phyloP scores from a whole-genome alignment of 352 stramenopile species.

The Globisporangium apiculatum region DNA sequence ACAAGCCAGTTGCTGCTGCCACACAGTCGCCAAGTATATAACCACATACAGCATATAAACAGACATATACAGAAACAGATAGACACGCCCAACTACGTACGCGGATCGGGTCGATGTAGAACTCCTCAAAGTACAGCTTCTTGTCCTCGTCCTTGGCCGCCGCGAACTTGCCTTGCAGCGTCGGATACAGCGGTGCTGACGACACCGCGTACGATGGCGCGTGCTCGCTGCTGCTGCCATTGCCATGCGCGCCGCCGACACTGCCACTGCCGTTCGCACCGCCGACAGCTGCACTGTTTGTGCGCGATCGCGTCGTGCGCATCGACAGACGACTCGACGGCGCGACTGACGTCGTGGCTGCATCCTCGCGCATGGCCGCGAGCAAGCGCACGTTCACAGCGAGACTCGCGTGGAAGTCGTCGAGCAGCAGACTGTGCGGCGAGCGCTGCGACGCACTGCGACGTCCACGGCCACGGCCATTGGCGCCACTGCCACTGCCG shows the following conservation, averaged over 20 bases:
- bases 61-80: too few relatives aligned
- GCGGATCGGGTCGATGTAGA: slow-evolving; percentile 77
- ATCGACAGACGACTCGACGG: slow-evolving; percentile 22
- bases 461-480: neutral
- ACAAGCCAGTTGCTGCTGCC: too few relatives aligned
- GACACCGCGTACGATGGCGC: slow-evolving; percentile 3
- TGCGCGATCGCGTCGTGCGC: slow-evolving; percentile 22
- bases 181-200: slow-evolving; percentile 15
- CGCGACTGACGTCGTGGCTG: slow-evolving; percentile 31
- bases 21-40: too few relatives aligned
- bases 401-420: slow-evolving; percentile 70
- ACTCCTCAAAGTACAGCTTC: slow-evolving; percentile 89
- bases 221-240: neutral
- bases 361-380: slow-evolving; percentile 61
- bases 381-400: slow-evolving; percentile 67
- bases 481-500: slow-evolving; percentile 15
- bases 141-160: slow-evolving; percentile 59
- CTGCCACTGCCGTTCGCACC: slow-evolving; percentile 7
- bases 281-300: neutral
- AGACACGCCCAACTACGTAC: slow-evolving; percentile 18
- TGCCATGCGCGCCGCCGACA: slow-evolving; percentile 11
- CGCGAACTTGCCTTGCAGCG: slow-evolving; percentile 24
- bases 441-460: slow-evolving; percentile 14
- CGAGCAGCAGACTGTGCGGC: slow-evolving; percentile 45
- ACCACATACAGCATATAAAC: too few relatives aligned